A percentile compares a stretch with the other conserved stretches of the same genome.
Conservation (phyloP, 345 rosid genomes). For the Rhodomyrtus tomentosa region DNA sequence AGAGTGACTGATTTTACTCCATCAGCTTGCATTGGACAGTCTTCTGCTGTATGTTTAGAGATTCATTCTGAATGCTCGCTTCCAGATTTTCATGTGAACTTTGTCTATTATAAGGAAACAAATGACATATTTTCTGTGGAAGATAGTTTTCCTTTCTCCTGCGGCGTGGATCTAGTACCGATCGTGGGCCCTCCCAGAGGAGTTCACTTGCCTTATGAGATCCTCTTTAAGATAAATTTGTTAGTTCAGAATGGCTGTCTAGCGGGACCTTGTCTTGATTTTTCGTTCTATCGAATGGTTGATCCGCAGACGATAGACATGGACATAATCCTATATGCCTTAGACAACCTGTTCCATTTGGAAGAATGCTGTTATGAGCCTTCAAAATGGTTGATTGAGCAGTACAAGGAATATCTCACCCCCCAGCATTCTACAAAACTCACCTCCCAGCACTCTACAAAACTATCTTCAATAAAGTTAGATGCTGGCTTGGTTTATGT, state of each 20-base stretch:
- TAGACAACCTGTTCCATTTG: conserved; percentile 30
- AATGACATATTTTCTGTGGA: conserved; percentile 13
- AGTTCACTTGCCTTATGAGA: conserved; percentile 23
- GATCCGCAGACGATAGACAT: conserved; percentile 19
- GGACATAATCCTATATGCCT: conserved; percentile 29
- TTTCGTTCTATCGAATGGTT: conserved; percentile 28
- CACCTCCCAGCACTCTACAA: conserved; percentile 4
- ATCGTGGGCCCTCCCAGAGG: conserved; percentile 33
- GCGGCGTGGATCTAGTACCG: conserved; percentile 31
- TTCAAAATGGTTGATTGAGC: conserved; percentile 34
- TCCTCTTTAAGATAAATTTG: conserved; percentile 40
- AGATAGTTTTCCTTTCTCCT: conserved; percentile 24
- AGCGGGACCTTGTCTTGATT: conserved; percentile 33
- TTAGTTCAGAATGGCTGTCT: conserved; percentile 53
- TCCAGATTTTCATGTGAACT: conserved; percentile 33
- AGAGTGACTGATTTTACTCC: conserved; percentile 40
- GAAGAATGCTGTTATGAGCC: conserved; percentile 60
- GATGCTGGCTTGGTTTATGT: conserved; percentile 43
- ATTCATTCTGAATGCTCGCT: conserved; percentile 9
- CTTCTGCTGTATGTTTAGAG: conserved; percentile 37
- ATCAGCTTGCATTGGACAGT: conserved; percentile 39
- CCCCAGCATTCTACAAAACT: conserved; percentile 10
- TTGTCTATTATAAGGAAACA: conserved; percentile 23
- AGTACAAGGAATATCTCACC: conserved; percentile 11
- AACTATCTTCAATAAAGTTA: conserved; percentile 17